A percentile compares a stretch with the other conserved stretches of the same genome.
These are phyloP conservation scores for Scutellaria galericulata DNA, from an alignment of 257 asterid species.

Conservation along the genomic window DNA sequence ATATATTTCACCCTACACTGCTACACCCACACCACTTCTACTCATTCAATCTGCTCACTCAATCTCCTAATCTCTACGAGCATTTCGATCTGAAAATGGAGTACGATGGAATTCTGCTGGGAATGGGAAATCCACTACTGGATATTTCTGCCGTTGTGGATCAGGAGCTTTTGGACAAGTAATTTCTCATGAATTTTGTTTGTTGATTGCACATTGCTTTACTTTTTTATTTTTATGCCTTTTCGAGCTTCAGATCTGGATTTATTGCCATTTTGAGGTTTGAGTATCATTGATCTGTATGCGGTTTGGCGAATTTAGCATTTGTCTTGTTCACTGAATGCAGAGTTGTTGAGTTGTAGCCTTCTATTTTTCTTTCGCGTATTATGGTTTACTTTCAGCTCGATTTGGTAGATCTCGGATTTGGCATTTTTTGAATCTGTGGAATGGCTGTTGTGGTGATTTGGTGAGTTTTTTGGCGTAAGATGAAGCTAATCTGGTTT, in stretches of 20 bases:
- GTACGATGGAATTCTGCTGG: slow-evolving; percentile 71
- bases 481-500: slow-evolving; percentile 26
- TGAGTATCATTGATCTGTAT: slow-evolving; percentile 37
- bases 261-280: background rate
- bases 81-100: slow-evolving; percentile 54
- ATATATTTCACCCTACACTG: slow-evolving; percentile 25
- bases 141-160: slow-evolving; percentile 90
- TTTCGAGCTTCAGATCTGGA: slow-evolving; percentile 41
- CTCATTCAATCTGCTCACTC: background rate
- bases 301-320: background rate
- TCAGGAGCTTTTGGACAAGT: slow-evolving; percentile 85
- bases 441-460: slow-evolving; percentile 10
- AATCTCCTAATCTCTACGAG: background rate
- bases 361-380: background rate
- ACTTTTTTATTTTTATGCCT: background rate
- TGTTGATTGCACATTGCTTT: slow-evolving; percentile 19
- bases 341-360: background rate
- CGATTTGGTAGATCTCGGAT: slow-evolving; percentile 44
- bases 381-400: slow-evolving; percentile 27
- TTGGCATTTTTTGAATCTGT: slow-evolving; percentile 10
- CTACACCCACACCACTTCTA: background rate
- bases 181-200: slow-evolving; percentile 23
- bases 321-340: background rate
- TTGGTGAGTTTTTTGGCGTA: slow-evolving; percentile 5
- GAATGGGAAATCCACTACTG: slow-evolving; percentile 95